Conservation (phyloP, 2,329 filamentous ascomycete species). For the Coniosporium uncinatum region DNA sequence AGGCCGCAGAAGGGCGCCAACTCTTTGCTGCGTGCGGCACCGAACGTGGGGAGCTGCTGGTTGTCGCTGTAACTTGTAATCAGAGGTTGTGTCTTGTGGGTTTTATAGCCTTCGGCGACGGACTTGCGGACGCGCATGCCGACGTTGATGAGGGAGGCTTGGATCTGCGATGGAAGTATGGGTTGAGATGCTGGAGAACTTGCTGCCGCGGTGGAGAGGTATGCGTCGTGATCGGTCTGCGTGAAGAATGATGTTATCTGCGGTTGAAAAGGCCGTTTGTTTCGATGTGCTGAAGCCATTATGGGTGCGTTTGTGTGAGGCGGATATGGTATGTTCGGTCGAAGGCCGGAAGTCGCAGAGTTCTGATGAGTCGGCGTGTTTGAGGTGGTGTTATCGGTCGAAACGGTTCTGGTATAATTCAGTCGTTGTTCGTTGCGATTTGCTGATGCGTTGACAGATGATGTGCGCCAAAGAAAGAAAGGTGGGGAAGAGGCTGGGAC, state of each 20-base stretch:
- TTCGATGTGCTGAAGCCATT: not conserved
- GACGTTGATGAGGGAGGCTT: slow-evolving; percentile 82
- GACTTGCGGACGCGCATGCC: slow-evolving; percentile 95
- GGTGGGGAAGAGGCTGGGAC: no score
- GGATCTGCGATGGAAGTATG: slow-evolving; percentile 57
- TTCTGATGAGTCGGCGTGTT: no score
- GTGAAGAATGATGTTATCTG: slow-evolving; percentile 37
- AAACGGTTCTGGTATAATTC: no score
- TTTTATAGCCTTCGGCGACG: slow-evolving; percentile 93
- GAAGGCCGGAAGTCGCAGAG: no score
- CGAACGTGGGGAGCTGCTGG: slow-evolving; percentile 14
- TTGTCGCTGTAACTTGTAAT: slow-evolving; percentile 7
- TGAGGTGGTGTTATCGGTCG: no score
- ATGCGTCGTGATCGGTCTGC: slow-evolving; percentile 11
- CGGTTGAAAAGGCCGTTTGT: slow-evolving; percentile 36
- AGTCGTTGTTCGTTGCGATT: no score
- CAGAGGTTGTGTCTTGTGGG: slow-evolving; percentile 33
- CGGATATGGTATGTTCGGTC: no score
- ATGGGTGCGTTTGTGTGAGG: no score
- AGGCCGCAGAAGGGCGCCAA: slow-evolving; percentile 78
- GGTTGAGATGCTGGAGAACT: slow-evolving; percentile 26
- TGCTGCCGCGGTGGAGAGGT: not conserved
- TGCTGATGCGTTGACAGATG: no score
- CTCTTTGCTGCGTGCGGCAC: slow-evolving; percentile 41
- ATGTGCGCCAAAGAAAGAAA: no score